These are phyloP conservation scores for Penicillium dipodomyicola DNA, from an alignment of 495 filamentous ascomycete genomes.

Conservation along the genomic window DNA sequence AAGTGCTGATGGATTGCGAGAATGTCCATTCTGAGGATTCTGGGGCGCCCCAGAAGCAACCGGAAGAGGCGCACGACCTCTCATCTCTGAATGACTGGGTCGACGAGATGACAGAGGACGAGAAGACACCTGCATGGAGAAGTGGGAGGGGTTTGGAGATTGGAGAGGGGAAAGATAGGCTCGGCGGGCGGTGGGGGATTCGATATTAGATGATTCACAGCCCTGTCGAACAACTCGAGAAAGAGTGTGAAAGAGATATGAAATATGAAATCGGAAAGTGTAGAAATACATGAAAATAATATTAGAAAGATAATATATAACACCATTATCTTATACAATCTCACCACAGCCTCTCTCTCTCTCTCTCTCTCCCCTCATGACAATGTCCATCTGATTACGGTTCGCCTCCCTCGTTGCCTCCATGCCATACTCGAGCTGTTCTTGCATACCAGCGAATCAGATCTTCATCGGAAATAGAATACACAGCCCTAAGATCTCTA, in stretches of 20 bases:
- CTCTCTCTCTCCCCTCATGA: conserved; percentile 10
- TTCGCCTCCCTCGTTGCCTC: conserved; percentile 30
- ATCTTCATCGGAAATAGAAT: conserved; percentile 4
- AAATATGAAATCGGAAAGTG: background rate
- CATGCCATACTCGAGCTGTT: conserved; percentile 14
- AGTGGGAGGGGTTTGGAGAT: conserved; percentile 14
- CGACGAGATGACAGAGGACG: conserved; percentile 23
- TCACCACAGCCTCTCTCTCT: conserved; percentile 5
- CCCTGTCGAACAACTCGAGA: background rate
- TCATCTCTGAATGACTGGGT: conserved; percentile 38
- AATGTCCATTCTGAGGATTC: conserved; percentile 47
- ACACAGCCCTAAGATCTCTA: conserved; percentile 11
- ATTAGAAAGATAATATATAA: background rate
- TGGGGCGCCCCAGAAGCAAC: conserved; percentile 40
- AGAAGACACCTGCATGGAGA: conserved; percentile 28
- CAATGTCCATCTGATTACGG: conserved; percentile 24
- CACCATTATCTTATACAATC: conserved; percentile 4
- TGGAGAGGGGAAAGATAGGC: conserved; percentile 16
- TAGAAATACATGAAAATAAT: background rate
- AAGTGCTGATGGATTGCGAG: conserved; percentile 46
- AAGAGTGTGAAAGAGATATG: background rate
- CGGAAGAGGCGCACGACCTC: conserved; percentile 44
- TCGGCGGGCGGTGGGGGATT: conserved; percentile 17
- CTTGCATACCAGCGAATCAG: conserved; percentile 8
- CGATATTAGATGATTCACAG: background rate